Evolutionary conservation across 345 rosid species (phyloP).

Genomic region (Hibiscus tridactylites): DNA sequence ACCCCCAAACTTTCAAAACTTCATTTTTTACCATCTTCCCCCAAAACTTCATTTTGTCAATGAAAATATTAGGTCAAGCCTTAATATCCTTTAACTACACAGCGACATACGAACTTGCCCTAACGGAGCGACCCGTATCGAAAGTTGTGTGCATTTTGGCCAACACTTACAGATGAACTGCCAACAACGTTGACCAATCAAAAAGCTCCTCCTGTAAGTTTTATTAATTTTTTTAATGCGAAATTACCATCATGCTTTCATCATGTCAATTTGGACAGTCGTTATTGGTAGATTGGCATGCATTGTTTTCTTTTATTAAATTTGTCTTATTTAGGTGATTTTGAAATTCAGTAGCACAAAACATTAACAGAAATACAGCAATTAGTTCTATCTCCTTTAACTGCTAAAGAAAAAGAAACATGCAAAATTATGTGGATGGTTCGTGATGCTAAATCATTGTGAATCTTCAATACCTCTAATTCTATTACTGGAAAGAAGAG

Average conservation of each 20-base stretch:
- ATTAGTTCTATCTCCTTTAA: not conserved
- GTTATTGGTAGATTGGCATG: not conserved
- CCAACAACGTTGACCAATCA: conserved; percentile 47
- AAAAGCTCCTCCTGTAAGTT: conserved; percentile 31
- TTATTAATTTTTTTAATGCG: conserved; percentile 1
- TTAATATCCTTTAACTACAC: too few species aligned
- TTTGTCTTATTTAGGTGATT: not conserved
- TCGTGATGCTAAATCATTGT: not conserved
- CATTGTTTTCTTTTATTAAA: not conserved
- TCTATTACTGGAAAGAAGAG: not conserved
- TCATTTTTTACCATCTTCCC: too few species aligned
- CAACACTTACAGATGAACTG: conserved; percentile 56
- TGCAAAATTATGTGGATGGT: not conserved
- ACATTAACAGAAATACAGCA: not conserved
- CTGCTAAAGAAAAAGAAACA: not conserved
- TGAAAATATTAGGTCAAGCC: too few species aligned
- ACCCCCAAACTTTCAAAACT: too few species aligned
- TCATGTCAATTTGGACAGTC: conserved; percentile 1
- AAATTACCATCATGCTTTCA: not conserved
- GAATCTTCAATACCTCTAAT: not conserved
- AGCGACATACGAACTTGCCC: too few species aligned
- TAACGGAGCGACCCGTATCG: too few species aligned
- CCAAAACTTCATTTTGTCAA: too few species aligned
- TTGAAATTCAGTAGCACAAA: not conserved
- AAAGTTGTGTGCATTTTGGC: conserved; percentile 58